These are phyloP conservation scores for Lentinula sp. DNA, from an alignment of 768 basidiomycete species.

Conservation along the genomic window DNA sequence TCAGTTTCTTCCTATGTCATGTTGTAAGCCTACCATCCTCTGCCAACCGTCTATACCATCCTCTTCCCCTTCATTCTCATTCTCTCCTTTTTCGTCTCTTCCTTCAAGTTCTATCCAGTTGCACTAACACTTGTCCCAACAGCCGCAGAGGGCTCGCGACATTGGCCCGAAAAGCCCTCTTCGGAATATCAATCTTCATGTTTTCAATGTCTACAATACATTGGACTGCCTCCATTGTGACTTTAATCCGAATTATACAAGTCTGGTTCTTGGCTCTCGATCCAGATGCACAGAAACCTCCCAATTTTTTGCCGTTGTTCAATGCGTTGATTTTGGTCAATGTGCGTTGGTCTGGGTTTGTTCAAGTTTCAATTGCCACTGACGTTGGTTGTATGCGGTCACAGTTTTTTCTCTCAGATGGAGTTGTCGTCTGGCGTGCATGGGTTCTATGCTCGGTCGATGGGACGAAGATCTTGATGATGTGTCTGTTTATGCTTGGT, in stretches of 20 bases:
- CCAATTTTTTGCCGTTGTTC: constrained; percentile 1
- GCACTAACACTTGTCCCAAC: background rate
- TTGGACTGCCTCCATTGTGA: background rate
- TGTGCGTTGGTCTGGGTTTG: background rate
- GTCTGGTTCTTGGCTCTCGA: background rate
- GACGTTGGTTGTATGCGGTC: background rate
- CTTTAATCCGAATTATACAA: background rate
- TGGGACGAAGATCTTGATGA: background rate
- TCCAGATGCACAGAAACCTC: background rate
- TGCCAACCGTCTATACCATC: background rate
- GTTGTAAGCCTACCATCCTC: background rate
- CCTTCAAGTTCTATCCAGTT: too few species aligned
- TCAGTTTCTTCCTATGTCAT: background rate
- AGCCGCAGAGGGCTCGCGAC: background rate
- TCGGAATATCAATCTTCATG: constrained; percentile 3
- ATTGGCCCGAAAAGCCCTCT: background rate
- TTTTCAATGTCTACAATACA: background rate
- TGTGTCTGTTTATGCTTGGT: background rate
- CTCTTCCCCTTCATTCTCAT: too few species aligned
- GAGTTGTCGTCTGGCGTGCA: constrained; percentile 5
- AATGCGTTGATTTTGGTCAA: background rate
- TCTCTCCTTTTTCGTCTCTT: too few species aligned
- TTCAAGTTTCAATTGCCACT: background rate
- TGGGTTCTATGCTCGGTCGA: constrained; percentile 2
- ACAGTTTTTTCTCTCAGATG: constrained; percentile 4